Evolutionary conservation across 169 alveolate genomes (phyloP).

Genomic region (Cryptosporidium felis): DNA sequence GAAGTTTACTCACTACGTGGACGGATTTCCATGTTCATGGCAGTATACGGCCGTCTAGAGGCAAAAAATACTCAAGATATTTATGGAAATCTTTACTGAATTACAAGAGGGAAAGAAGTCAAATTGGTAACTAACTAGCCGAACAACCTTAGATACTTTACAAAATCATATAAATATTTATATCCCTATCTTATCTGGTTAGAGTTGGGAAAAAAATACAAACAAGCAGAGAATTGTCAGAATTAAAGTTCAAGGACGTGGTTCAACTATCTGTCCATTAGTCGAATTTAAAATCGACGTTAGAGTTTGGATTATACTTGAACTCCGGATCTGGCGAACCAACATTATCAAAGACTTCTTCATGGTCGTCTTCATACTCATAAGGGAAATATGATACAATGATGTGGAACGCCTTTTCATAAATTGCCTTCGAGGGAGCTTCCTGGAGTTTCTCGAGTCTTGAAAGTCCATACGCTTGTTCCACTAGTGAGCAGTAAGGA

Average conservation of each 20-base stretch:
- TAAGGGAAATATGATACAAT: slow-evolving; percentile 78
- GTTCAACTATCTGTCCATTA: neutral
- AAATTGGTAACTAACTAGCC: no score
- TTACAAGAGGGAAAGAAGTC: no score
- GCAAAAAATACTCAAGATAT: no score
- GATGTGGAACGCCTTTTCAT: slow-evolving; percentile 80
- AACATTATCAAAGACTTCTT: slow-evolving; percentile 12
- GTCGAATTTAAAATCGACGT: slow-evolving; percentile 34
- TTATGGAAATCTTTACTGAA: no score
- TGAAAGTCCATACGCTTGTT: slow-evolving; percentile 80
- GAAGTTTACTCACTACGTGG: slow-evolving; percentile 91
- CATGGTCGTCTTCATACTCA: slow-evolving; percentile 63
- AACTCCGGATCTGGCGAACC: slow-evolving; percentile 11
- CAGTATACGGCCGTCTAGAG: slow-evolving; percentile 82
- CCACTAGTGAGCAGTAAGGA: slow-evolving; percentile 85
- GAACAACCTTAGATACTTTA: no score
- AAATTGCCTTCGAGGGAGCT: slow-evolving; percentile 80
- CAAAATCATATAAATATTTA: no score
- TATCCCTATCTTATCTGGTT: no score
- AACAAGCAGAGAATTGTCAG: neutral
- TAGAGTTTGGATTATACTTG: slow-evolving; percentile 22
- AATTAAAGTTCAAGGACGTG: neutral
- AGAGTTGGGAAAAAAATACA: neutral
- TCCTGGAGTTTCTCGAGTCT: slow-evolving; percentile 80
- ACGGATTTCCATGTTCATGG: slow-evolving; percentile 87